Evolutionary conservation across 2,329 filamentous ascomycete genomes (phyloP).

Genomic region (Diaporthe helianthi): DNA sequence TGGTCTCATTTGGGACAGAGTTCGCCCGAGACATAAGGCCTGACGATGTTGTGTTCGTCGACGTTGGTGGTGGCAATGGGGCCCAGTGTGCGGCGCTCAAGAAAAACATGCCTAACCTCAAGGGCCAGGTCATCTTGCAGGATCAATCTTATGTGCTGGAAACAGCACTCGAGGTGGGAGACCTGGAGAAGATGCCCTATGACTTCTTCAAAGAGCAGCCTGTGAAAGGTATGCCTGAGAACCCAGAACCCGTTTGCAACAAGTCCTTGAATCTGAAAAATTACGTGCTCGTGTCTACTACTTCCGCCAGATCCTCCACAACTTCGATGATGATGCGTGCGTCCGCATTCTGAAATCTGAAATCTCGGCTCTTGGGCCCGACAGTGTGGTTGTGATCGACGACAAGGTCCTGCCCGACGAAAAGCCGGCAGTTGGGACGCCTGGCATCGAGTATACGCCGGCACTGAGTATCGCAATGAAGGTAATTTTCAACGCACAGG

Average conservation of each 20-base stretch:
- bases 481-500: slow-evolving; percentile 39
- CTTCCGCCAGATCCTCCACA: slow-evolving; percentile 42
- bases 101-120: background rate
- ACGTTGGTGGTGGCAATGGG: background rate
- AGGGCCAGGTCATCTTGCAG: slow-evolving; percentile 34
- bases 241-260: background rate
- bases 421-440: slow-evolving; percentile 32
- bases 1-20: slow-evolving; percentile 37
- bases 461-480: slow-evolving; percentile 39
- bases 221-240: slow-evolving; percentile 37
- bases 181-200: slow-evolving; percentile 40
- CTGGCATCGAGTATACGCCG: slow-evolving; percentile 37
- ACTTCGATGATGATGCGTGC: slow-evolving; percentile 38
- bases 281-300: slow-evolving; percentile 40
- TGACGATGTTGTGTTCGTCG: background rate
- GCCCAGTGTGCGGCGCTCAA: slow-evolving; percentile 1
- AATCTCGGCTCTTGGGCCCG: slow-evolving; percentile 33
- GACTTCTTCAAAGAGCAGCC: slow-evolving; percentile 36
- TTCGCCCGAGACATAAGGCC: background rate
- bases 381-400: slow-evolving; percentile 40
- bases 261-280: background rate
- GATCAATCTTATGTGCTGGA: slow-evolving; percentile 37
- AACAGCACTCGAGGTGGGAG: slow-evolving; percentile 34
- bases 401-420: slow-evolving; percentile 37
- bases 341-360: slow-evolving; percentile 38